Percentiles rank a stretch among this genome's conserved stretches.
phyloP scores from a whole-genome alignment of 331 rosid genomes.

The Cydonia oblonga region DNA sequence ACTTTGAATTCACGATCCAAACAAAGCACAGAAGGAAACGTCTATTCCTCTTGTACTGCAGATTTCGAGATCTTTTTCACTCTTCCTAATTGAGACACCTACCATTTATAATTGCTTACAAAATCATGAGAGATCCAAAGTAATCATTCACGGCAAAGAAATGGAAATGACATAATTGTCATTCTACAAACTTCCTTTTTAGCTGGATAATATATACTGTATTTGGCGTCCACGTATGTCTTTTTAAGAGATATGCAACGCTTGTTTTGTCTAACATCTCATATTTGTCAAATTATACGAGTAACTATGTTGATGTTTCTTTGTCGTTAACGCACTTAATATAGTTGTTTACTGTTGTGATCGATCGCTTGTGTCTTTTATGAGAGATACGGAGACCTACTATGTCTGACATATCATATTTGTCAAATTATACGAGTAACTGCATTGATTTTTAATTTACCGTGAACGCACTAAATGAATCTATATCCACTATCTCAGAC shows the following conservation, averaged over 20 bases:
- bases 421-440: background rate
- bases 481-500: no score
- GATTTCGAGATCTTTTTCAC: background rate
- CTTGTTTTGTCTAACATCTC: rapidly evolving
- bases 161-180: no score
- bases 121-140: background rate
- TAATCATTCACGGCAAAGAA: background rate
- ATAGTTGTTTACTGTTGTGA: background rate
- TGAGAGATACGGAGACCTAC: rapidly evolving
- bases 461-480: background rate
- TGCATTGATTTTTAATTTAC: no score
- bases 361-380: background rate
- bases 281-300: background rate
- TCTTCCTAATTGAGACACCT: background rate
- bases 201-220: background rate
- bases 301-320: background rate
- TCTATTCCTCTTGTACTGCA: background rate
- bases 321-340: background rate
- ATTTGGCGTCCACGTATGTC: background rate
- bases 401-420: background rate
- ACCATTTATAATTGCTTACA: background rate
- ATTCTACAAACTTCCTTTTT: no score
- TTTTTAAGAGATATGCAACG: background rate
- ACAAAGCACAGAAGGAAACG: background rate
- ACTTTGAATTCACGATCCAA: background rate